Percentiles rank a stretch among this genome's conserved stretches.
Conservation (phyloP, 2,329 filamentous ascomycete species). For the Xylaria sp. region DNA sequence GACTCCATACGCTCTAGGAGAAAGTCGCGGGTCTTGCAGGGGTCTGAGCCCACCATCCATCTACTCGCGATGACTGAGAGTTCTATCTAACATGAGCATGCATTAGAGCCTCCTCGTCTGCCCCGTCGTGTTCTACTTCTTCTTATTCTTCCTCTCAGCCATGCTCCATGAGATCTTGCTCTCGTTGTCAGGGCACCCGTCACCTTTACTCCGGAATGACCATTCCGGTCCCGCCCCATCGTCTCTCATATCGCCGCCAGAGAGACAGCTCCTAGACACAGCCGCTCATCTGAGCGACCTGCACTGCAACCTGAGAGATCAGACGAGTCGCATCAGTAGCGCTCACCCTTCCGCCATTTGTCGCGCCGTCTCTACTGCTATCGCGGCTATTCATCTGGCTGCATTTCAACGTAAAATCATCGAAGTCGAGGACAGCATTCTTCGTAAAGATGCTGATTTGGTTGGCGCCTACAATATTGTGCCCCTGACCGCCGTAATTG, state of each 20-base stretch:
- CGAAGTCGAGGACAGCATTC: conserved; percentile 81
- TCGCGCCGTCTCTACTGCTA: conserved; percentile 84
- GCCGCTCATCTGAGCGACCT: conserved; percentile 82
- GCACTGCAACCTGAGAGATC: conserved; percentile 76
- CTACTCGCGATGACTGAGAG: background rate
- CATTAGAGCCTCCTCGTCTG: conserved; percentile 36
- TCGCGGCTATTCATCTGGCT: conserved; percentile 78
- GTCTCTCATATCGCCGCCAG: conserved; percentile 75
- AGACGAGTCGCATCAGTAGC: conserved; percentile 73
- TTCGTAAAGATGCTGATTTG: conserved; percentile 78
- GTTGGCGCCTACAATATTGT: conserved; percentile 96
- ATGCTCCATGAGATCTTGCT: conserved; percentile 99
- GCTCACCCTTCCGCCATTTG: conserved; percentile 85
- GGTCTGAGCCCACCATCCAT: conserved; percentile 34
- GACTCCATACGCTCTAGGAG: conserved; percentile 54
- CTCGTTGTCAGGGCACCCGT: conserved; percentile 93
- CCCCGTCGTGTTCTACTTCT: background rate
- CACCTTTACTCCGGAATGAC: conserved; percentile 78
- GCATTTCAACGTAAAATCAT: conserved; percentile 86
- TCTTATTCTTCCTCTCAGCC: conserved; percentile 34
- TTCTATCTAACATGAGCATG: conserved; percentile 30
- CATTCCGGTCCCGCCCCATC: conserved; percentile 58
- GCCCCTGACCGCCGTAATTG: conserved; percentile 84
- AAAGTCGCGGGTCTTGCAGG: conserved; percentile 44
- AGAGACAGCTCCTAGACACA: conserved; percentile 82